phyloP scores from a whole-genome alignment of 768 basidiomycete species.

The Lactarius deliciosus region DNA sequence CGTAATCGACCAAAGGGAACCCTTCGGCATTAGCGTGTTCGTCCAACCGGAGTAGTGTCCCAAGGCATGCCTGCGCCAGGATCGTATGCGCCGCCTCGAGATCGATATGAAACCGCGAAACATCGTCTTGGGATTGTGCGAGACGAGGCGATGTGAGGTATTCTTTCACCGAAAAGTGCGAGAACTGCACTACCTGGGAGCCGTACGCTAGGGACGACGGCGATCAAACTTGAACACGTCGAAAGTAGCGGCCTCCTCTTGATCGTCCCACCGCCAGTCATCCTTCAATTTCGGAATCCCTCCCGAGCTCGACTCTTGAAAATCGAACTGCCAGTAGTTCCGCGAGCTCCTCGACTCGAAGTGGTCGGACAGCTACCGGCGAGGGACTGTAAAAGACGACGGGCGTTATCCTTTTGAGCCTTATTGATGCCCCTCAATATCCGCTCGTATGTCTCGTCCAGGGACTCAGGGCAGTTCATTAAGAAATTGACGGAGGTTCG shows the following conservation, averaged over 20 bases:
- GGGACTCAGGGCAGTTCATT: background rate
- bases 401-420: background rate
- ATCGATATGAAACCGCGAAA: background rate
- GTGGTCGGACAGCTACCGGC: background rate
- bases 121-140: background rate
- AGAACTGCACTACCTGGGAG: background rate
- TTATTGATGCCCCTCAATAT: background rate
- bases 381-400: background rate
- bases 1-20: background rate
- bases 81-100: background rate
- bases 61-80: background rate
- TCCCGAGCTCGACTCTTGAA: background rate
- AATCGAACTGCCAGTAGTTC: background rate
- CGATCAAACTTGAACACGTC: background rate
- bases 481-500: background rate
- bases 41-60: background rate
- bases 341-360: background rate
- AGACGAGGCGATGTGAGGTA: background rate
- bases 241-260: background rate
- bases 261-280: background rate
- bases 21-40: background rate
- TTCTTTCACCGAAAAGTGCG: background rate
- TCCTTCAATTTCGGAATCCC: background rate
- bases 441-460: background rate
- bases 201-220: background rate